These are phyloP conservation scores for Carex cristatella DNA, from an alignment of 176 grass and related monocot species.

Conservation along the genomic window DNA sequence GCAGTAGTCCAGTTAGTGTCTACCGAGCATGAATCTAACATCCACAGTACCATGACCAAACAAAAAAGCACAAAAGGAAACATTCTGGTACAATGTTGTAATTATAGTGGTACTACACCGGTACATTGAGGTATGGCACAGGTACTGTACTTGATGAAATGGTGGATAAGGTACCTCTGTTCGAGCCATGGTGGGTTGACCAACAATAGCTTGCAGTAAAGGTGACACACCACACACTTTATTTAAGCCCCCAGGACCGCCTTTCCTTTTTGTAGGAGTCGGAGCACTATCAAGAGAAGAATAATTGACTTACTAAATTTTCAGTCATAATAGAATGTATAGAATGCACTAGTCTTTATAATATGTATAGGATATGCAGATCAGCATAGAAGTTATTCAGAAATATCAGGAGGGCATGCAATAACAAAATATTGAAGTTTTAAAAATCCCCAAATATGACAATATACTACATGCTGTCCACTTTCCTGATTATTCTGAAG, in stretches of 20 bases:
- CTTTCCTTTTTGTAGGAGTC: slow-evolving; percentile 72
- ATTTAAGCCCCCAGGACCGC: slow-evolving; percentile 87
- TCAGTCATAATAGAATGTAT: background rate
- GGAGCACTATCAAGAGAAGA: slow-evolving; percentile 34
- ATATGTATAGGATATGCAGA: background rate
- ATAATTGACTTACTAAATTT: background rate
- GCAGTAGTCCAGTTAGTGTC: background rate
- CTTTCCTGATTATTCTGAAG: background rate
- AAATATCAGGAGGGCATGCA: background rate
- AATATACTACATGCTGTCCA: background rate
- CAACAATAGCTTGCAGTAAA: slow-evolving; percentile 87
- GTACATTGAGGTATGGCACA: background rate
- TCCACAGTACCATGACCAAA: background rate
- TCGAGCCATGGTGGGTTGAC: slow-evolving; percentile 95
- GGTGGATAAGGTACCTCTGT: slow-evolving; percentile 55
- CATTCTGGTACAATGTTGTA: background rate
- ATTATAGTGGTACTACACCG: slow-evolving; percentile 6
- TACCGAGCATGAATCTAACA: background rate
- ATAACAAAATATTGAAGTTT: background rate
- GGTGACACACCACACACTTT: slow-evolving; percentile 96
- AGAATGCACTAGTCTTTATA: background rate
- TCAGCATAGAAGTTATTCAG: background rate
- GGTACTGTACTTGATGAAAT: background rate
- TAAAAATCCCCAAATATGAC: background rate
- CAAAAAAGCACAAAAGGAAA: background rate